Evolutionary conservation across 441 rosid genomes (phyloP).

Genomic region (Erodium chrysanthum): DNA sequence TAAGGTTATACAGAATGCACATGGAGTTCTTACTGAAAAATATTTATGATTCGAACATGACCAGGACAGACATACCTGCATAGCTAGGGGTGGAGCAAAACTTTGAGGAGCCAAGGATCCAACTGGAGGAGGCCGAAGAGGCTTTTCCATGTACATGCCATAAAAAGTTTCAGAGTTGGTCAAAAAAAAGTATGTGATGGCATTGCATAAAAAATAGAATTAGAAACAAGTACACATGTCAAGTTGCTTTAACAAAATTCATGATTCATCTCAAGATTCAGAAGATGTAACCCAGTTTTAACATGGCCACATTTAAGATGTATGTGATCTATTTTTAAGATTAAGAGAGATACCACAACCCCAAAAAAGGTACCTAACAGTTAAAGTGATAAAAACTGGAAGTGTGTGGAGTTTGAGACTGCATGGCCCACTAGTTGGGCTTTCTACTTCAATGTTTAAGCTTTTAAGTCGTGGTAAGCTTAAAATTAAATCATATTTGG

Average conservation of each 20-base stretch:
- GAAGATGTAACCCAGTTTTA: not conserved
- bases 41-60: conserved; percentile 14
- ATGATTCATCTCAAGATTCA: not conserved
- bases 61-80: conserved; percentile 19
- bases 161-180: conserved; percentile 5
- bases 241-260: not conserved
- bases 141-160: conserved; percentile 16
- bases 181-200: not conserved
- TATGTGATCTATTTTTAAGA: not conserved
- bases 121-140: conserved; percentile 28
- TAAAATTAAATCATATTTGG: not conserved
- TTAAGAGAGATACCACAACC: not conserved
- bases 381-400: not conserved
- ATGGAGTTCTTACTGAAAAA: not conserved
- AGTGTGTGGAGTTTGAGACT: no score
- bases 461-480: not conserved
- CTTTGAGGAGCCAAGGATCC: conserved; percentile 31
- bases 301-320: not conserved
- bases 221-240: not conserved
- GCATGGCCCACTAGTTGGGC: not conserved
- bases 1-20: conserved; percentile 11
- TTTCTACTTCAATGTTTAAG: not conserved
- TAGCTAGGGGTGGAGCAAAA: conserved; percentile 21
- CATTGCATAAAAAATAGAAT: not conserved
- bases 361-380: not conserved